phyloP scores from a whole-genome alignment of 306 rosid genomes.

The Trifolium repens region DNA sequence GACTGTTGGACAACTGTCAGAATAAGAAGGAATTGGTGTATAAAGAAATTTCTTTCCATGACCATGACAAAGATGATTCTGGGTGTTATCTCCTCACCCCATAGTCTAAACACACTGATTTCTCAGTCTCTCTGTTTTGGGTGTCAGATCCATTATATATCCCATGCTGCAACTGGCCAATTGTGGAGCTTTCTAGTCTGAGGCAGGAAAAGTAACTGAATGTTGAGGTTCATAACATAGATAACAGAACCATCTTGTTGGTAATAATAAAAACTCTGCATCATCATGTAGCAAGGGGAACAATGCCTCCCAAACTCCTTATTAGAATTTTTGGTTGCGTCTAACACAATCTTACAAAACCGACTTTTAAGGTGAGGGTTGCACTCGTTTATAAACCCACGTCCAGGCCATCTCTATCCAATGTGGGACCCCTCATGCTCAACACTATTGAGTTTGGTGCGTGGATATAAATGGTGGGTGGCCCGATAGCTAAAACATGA shows the following conservation, averaged over 20 bases:
- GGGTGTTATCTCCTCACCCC: neutral
- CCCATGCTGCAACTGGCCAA: no score
- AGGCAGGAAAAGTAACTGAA: neutral
- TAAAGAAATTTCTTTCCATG: neutral
- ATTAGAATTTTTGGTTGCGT: no score
- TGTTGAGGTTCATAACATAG: neutral
- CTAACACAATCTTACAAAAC: no score
- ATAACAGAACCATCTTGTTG: neutral
- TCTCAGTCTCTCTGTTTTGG: neutral
- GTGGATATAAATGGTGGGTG: no score
- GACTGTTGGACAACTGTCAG: neutral
- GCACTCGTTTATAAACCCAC: no score
- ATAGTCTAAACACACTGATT: neutral
- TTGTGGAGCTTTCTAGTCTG: neutral
- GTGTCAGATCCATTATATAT: neutral
- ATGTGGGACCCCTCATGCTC: no score
- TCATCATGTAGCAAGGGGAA: no score
- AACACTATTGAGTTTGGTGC: no score
- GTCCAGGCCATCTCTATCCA: no score
- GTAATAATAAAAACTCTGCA: neutral
- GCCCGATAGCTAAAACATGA: no score
- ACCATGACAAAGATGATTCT: conserved; percentile 1
- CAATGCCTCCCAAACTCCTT: no score
- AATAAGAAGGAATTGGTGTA: neutral
- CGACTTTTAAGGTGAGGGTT: no score